These are phyloP conservation scores for Termitomyces sp. DNA, from an alignment of 768 basidiomycete genomes.

Conservation along the genomic window DNA sequence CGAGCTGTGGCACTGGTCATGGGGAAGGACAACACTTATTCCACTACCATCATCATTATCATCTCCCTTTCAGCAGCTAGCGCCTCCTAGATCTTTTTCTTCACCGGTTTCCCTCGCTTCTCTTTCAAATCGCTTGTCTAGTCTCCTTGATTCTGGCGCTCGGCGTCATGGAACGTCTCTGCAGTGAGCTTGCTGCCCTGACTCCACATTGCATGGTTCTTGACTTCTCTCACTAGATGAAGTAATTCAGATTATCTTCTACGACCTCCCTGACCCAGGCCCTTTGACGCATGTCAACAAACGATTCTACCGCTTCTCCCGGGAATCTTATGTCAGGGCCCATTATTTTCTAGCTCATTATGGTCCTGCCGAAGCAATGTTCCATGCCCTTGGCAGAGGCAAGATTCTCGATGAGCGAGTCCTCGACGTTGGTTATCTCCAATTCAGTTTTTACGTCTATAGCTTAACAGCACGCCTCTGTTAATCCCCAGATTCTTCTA, in stretches of 20 bases:
- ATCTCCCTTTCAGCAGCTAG: background rate
- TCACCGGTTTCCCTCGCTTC: slow-evolving; percentile 5
- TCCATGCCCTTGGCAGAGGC: slow-evolving; percentile 69
- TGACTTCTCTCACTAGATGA: slow-evolving; percentile 36
- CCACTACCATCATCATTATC: slow-evolving; percentile 18
- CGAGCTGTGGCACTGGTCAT: slow-evolving; percentile 11
- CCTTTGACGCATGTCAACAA: slow-evolving; percentile 51
- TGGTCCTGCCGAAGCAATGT: slow-evolving; percentile 65
- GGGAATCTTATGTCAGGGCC: slow-evolving; percentile 71
- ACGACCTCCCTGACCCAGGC: slow-evolving; percentile 62
- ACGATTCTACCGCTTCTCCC: slow-evolving; percentile 56
- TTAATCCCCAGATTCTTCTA: slow-evolving; percentile 52
- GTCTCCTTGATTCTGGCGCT: slow-evolving; percentile 9
- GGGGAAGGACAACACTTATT: background rate
- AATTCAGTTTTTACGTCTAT: slow-evolving; percentile 6
- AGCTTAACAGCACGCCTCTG: slow-evolving; percentile 12
- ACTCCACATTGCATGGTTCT: slow-evolving; percentile 3
- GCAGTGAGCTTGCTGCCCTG: slow-evolving; percentile 40
- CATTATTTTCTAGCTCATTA: slow-evolving; percentile 74
- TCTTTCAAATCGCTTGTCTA: slow-evolving; percentile 1
- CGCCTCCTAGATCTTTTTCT: background rate
- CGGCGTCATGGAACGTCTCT: slow-evolving; percentile 55
- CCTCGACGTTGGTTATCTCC: slow-evolving; percentile 54
- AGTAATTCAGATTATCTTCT: slow-evolving; percentile 68
- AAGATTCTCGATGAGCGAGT: slow-evolving; percentile 58